Conservation (phyloP, 192 early-diverging fungal genomes). For the Linnemannia schmuckeri region DNA sequence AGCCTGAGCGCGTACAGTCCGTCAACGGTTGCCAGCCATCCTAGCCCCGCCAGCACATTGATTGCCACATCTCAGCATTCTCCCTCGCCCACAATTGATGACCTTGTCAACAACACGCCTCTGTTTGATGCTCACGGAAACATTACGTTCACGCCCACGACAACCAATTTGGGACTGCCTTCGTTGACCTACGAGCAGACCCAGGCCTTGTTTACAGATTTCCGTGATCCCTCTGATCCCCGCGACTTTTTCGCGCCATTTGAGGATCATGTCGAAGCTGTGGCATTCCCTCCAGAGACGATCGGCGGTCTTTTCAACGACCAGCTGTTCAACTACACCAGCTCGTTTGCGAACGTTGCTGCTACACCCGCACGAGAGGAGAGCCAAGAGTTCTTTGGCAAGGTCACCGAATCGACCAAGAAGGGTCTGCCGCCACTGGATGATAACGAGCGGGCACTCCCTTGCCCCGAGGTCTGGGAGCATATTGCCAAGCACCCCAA, state of each 20-base stretch:
- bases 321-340: constrained; percentile 35
- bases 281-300: background rate
- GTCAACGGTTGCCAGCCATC: background rate
- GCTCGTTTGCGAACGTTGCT: constrained; percentile 22
- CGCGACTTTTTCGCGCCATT: constrained; percentile 26
- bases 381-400: constrained; percentile 6
- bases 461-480: constrained; percentile 69
- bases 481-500: constrained; percentile 68
- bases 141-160: constrained; percentile 1
- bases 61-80: constrained; percentile 18
- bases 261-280: constrained; percentile 27
- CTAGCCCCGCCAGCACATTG: constrained; percentile 31
- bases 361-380: constrained; percentile 14
- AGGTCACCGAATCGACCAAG: background rate
- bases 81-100: constrained; percentile 36
- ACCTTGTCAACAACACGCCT: constrained; percentile 36
- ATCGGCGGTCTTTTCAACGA: constrained; percentile 38
- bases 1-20: constrained; percentile 2
- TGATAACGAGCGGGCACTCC: constrained; percentile 48
- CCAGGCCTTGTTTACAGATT: constrained; percentile 45
- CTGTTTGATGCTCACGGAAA: constrained; percentile 25
- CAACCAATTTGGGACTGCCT: constrained; percentile 16
- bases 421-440: constrained; percentile 22
- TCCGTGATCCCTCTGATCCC: constrained; percentile 47
- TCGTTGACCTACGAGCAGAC: constrained; percentile 45